Evolutionary conservation across 2,329 filamentous ascomycete species (phyloP), one percentile per base, ranked within the genome.

Genomic region (Pezicula radicicola): DNA sequence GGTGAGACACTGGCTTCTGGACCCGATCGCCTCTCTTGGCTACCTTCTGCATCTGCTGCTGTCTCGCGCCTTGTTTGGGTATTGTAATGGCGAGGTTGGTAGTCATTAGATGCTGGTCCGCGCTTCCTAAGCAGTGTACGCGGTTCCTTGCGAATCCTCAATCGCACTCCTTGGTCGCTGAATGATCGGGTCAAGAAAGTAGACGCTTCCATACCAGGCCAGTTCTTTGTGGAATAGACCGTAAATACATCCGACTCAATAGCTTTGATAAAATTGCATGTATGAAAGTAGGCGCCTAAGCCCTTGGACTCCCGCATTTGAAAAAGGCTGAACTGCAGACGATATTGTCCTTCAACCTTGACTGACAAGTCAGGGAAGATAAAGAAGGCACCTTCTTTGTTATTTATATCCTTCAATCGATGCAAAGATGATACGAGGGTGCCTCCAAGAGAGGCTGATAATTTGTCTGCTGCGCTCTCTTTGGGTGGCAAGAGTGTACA

Each of bases 331-430:
- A 96, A 96, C 50, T 84, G 80, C 37, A 96, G 77, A 35, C 85
- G 78, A 65, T 85, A 93, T 18, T 75, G 77, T 28, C 91, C 91
- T 61, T 88, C 82, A 21, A 84, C 75, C 65, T 87, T 87, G 54
- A 93, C 84, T 0, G 89, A 94, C 19, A 96, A 75, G 68, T 96
- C 91, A 5, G 88, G 88, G 69, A 95, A 96, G n/a, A 96, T 86
- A 64, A 96, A 96, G 71, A 91, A 95, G 1, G 86, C 90, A 10
- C 88, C 88, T 68, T 94, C 89, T 73, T 75, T 76, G 64, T 91
- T 91, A 62, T 87, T 79, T 3, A 83, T 78, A 65, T 95, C 89
- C 68, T 94, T 93, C 49, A 95, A 73, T 49, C 89, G 81, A 68
- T 95, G 89, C 46, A 94, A 76, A 8, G 91, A 95, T 2, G 91